Conservation (phyloP, 1,139 yeast species). For the Hansenula lynferdii region DNA sequence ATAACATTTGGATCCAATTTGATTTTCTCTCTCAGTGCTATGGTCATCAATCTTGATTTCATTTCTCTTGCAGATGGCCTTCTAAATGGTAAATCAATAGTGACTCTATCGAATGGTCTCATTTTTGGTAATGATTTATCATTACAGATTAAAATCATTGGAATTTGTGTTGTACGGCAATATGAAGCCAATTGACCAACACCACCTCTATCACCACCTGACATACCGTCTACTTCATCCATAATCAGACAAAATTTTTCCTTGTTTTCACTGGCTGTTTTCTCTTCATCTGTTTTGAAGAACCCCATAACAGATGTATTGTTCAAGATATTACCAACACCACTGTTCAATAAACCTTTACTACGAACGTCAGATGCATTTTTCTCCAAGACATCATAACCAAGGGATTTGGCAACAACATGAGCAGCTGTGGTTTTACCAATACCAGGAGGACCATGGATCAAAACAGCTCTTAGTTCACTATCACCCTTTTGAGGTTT, state of each 20-base stretch:
- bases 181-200: slow-evolving; percentile 91
- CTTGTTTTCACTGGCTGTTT: slow-evolving; percentile 27
- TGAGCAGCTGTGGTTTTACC: slow-evolving; percentile 84
- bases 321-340: slow-evolving; percentile 65
- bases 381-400: slow-evolving; percentile 69
- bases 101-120: slow-evolving; percentile 92
- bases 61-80: slow-evolving; percentile 84
- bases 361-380: slow-evolving; percentile 91
- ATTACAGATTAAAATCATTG: slow-evolving; percentile 90
- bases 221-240: slow-evolving; percentile 99
- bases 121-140: slow-evolving; percentile 90
- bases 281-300: slow-evolving; percentile 39
- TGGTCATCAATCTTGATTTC: slow-evolving; percentile 81
- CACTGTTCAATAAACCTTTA: slow-evolving; percentile 63
- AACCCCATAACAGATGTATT: slow-evolving; percentile 84
- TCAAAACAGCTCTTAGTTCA: slow-evolving; percentile 70
- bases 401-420: slow-evolving; percentile 59
- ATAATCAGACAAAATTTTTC: slow-evolving; percentile 76
- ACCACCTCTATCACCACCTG: slow-evolving; percentile 98
- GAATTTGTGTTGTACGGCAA: slow-evolving; percentile 81
- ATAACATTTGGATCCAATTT: slow-evolving; percentile 76
- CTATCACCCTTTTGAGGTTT: slow-evolving; percentile 55
- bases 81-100: slow-evolving; percentile 78
- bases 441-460: slow-evolving; percentile 84
- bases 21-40: slow-evolving; percentile 80